Evolutionary conservation across 805 yeast species (phyloP), one percentile per base, ranked within the genome.

Genomic region (Pichia thaimueangensis): DNA sequence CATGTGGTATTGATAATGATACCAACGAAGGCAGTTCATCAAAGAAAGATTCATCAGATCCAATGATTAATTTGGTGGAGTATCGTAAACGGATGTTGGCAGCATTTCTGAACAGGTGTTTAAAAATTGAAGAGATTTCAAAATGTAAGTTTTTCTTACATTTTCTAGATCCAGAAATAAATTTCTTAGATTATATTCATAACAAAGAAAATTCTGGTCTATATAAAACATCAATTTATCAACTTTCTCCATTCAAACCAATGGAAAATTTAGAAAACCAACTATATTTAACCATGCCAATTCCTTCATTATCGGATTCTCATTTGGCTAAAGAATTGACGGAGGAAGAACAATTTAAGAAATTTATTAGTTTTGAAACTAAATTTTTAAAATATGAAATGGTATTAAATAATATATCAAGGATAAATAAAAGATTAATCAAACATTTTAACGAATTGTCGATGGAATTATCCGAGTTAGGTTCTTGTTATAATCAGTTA

Each of bases 151-250:
- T 84, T 19, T 86, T 88, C 54, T 72, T 78, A 31, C 78, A 82
- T 56, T 93, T 93, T 55, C 61, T 93, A 43, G 93, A 88, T 56
- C 95, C 97, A 6, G 82, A 82, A 47, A 77, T 86, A 11, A 74
- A 76, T 50, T 93, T 96, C 91, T 69, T 73, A 20, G 96, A 89
- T 55, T 95, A 78, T 3, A 54, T 82, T 38, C 64, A 63, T 35
- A 58, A 75, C 3, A 79, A 82, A 12, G 82, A 79, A 3, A 68
- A 80, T 15, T 63, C 73, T 4, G 62, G 67, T 11, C 59, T 83
- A 17, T 41, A 41, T 77, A 87, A 35, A 55, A 68, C 50, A 59
- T 76, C 57, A 63, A 73, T 49, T 52, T 83, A 39, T 62, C 74
- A 49, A 77, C 77, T 64, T 4, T 82, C 86, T 4, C 86, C 88